Base-by-base conservation (phyloP, 495 filamentous ascomycete species). In the Aspergillus ostianus region DNA sequence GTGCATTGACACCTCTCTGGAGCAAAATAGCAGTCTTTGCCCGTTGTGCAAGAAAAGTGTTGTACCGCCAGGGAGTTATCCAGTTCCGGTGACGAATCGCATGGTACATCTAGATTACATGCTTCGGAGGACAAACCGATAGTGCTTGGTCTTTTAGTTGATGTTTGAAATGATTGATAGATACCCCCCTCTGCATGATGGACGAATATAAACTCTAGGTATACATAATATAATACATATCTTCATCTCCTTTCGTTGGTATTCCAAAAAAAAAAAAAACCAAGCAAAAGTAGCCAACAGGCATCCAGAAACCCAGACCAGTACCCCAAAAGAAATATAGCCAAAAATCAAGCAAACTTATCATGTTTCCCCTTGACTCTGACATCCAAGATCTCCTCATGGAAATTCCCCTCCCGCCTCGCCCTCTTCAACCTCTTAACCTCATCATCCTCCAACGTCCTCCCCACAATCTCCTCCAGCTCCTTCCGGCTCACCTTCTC, bases 331-430 rank as follows among this genome's bases (percentile, higher is more conserved):
- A 51, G n/a, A n/a, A n/a, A n/a, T n/a, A 46, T 47, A 48, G 54
- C 47, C 45, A 63, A 46, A 57, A 58, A 64, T 71, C 67, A 85
- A 61, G 87, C 87, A 79, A 84, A 98, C 72, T 98, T 98, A 76
- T 98, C 94, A 78, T 98, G 94, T 76, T 96, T 97, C 56, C 86
- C 89, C 74, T 94, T 96, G 12, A 97, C 90, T 72, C 91, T 92
- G 29, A 98, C 80, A 80, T 96, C 87, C 56, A 98, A 73, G 61
- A 97, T 70, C 55, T 83, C 83, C 74, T 98, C 95, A 75, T 98
- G 89, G 69, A 92, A 98, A 72, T 93, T 85, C 1, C 94, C 73
- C 69, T 97, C 91, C 70, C 85, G 79, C 70, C 92, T 82, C 23
- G 93, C 92, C 76, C 75, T 89, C 81, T 92, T 92, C 72, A 98